Conservation (phyloP, 2,329 filamentous ascomycete genomes). For the Sclerotiophoma versabilis region DNA sequence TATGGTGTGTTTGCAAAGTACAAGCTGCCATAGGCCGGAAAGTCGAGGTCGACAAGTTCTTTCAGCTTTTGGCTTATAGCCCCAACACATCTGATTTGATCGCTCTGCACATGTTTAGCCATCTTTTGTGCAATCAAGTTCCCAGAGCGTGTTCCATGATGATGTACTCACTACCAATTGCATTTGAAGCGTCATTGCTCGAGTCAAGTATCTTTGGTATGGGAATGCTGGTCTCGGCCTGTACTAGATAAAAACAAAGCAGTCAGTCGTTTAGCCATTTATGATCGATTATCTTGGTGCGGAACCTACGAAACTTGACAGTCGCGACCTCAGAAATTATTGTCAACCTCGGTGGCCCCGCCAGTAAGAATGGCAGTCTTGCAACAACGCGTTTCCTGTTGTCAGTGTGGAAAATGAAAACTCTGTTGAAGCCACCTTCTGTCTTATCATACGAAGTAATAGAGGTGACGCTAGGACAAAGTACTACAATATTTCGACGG, state of each 20-base stretch:
- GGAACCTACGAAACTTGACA: constrained; percentile 50
- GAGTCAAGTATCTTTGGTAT: constrained; percentile 54
- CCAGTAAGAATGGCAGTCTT: constrained; percentile 51
- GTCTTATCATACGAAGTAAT: constrained; percentile 51
- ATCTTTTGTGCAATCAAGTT: constrained; percentile 42
- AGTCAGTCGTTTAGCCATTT: constrained; percentile 10
- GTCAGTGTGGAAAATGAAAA: constrained; percentile 53
- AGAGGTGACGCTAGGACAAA: constrained; percentile 46
- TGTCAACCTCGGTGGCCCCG: constrained; percentile 47
- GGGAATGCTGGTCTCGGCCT: constrained; percentile 49
- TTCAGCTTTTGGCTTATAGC: constrained; percentile 36
- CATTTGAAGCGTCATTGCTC: constrained; percentile 47
- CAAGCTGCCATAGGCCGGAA: constrained; percentile 51
- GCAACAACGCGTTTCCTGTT: constrained; percentile 50
- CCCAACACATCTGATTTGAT: constrained; percentile 47
- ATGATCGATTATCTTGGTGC: constrained; percentile 7
- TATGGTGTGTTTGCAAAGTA: constrained; percentile 33
- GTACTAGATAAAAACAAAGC: constrained; percentile 36
- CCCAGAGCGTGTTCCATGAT: constrained; percentile 49
- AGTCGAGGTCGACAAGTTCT: constrained; percentile 43
- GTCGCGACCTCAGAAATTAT: constrained; percentile 57
- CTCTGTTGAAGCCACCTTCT: constrained; percentile 56
- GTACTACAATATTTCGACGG: constrained; percentile 44
- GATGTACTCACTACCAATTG: constrained; percentile 49
- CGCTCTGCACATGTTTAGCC: constrained; percentile 44